These are phyloP conservation scores for Tetradesmus lagerheimii DNA, from an alignment of 139 green algal genomes.

Conservation along the genomic window DNA sequence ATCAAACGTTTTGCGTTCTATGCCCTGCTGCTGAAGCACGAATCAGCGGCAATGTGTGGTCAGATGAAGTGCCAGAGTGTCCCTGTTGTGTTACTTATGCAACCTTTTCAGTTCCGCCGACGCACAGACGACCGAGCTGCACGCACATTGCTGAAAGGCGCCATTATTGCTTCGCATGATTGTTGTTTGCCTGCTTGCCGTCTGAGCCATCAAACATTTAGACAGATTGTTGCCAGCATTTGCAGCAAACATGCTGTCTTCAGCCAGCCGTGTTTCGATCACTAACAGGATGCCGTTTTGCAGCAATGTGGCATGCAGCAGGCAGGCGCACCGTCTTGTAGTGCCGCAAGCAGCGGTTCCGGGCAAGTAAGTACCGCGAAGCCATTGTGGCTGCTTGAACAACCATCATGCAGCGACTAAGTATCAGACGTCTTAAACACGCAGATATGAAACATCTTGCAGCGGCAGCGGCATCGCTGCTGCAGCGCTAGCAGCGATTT, in stretches of 20 bases:
- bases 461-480: slow-evolving; percentile 15
- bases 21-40: not conserved
- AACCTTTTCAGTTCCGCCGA: not conserved
- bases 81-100: not conserved
- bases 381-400: not conserved
- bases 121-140: not conserved
- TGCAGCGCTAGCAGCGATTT: slow-evolving; percentile 1
- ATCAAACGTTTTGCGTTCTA: not conserved
- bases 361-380: not conserved
- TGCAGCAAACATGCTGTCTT: not conserved
- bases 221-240: not conserved
- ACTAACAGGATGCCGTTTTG: not conserved
- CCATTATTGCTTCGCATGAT: too few species aligned
- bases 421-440: too few species aligned
- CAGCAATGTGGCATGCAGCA: not conserved
- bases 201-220: not conserved
- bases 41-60: not conserved
- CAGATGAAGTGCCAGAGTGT: not conserved
- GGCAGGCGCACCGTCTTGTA: not conserved
- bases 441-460: too few species aligned
- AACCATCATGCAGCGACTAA: not conserved
- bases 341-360: not conserved
- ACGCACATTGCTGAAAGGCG: too few species aligned
- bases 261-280: not conserved
- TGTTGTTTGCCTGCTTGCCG: too few species aligned